A percentile compares a stretch with the other conserved stretches of the same genome.
Conservation (phyloP, 2,329 filamentous ascomycete species). For the Lithohypha guttulata region DNA sequence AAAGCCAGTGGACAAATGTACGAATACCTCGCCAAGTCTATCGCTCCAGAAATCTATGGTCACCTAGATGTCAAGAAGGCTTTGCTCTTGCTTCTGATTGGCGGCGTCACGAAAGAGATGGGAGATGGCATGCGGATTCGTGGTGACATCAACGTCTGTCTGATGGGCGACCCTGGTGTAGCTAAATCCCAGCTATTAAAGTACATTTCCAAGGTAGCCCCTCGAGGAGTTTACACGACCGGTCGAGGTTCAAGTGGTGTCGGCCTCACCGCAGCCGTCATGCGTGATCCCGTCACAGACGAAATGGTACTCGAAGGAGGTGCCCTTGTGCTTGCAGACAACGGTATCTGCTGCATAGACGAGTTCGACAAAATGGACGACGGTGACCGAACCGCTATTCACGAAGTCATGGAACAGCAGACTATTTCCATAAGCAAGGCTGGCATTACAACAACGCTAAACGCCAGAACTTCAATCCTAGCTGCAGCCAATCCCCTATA, state of each 20-base stretch:
- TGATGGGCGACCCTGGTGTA: constrained; percentile 99
- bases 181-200: constrained; percentile 97
- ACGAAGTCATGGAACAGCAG: constrained; percentile 84
- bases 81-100: constrained; percentile 84
- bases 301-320: constrained; percentile 73
- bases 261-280: constrained; percentile 70
- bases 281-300: constrained; percentile 67
- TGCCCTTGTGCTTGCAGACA: constrained; percentile 67
- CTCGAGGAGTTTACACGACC: constrained; percentile 77
- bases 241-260: constrained; percentile 73
- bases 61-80: constrained; percentile 98
- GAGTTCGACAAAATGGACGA: constrained; percentile 85
- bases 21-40: constrained; percentile 88
- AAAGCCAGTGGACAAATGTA: constrained; percentile 83
- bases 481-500: constrained; percentile 96
- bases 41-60: constrained; percentile 93
- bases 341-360: constrained; percentile 74
- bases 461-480: constrained; percentile 89
- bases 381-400: constrained; percentile 64
- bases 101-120: constrained; percentile 92
- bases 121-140: constrained; percentile 98
- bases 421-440: constrained; percentile 80
- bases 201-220: constrained; percentile 96
- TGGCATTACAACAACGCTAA: constrained; percentile 91
- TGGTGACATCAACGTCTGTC: constrained; percentile 95